These are phyloP conservation scores for Mucor circinelloides DNA, from an alignment of 371 early-diverging fungal genomes.

Conservation along the genomic window DNA sequence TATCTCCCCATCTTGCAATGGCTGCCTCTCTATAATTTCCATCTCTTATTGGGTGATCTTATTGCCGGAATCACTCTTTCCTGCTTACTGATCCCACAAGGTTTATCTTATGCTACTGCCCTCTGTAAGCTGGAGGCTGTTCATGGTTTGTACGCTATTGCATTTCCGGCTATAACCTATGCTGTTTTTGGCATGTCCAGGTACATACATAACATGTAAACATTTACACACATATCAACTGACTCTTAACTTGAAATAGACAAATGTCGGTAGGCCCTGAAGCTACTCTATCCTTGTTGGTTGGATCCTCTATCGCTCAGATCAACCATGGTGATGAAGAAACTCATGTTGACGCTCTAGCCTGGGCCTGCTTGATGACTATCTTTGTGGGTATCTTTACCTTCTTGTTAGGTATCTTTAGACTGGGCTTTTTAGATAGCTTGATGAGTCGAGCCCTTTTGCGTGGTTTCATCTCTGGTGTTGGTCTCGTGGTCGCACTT, in stretches of 20 bases:
- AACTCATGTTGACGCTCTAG: slow-evolving; percentile 44
- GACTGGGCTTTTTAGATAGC: slow-evolving; percentile 94
- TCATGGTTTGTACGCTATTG: slow-evolving; percentile 86
- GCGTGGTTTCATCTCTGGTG: slow-evolving; percentile 92
- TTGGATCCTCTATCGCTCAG: slow-evolving; percentile 94
- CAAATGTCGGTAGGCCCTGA: slow-evolving; percentile 95
- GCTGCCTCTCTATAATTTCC: slow-evolving; percentile 77
- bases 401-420: slow-evolving; percentile 85
- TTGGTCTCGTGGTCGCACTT: slow-evolving; percentile 86
- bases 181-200: slow-evolving; percentile 89
- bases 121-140: slow-evolving; percentile 85
- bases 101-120: slow-evolving; percentile 88
- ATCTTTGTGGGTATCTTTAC: slow-evolving; percentile 89
- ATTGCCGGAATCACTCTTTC: slow-evolving; percentile 90
- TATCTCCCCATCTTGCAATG: slow-evolving; percentile 91
- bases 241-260: slow-evolving; percentile 20
- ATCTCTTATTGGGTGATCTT: slow-evolving; percentile 64
- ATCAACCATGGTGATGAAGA: slow-evolving; percentile 64
- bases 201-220: slow-evolving; percentile 26
- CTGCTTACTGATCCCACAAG: slow-evolving; percentile 87
- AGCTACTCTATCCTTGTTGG: slow-evolving; percentile 86
- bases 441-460: slow-evolving; percentile 88
- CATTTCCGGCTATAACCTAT: slow-evolving; percentile 84
- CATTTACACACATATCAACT: background rate
- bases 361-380: slow-evolving; percentile 72